Base-by-base conservation (phyloP, 2,329 filamentous ascomycete genomes). In the Trichoderma oligosporum region DNA sequence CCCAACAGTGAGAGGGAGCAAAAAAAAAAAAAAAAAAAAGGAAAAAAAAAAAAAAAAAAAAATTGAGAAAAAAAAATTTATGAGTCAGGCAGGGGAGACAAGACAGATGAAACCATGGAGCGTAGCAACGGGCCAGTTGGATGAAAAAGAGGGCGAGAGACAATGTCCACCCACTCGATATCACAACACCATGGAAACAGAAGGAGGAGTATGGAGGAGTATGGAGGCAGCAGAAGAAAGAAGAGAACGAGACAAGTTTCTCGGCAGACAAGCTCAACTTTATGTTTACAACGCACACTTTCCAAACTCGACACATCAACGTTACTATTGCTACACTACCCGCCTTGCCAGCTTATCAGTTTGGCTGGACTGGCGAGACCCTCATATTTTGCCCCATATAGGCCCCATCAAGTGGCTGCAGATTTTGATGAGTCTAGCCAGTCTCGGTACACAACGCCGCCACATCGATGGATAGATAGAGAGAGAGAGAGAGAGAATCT, bases 281-380 rank as follows among this genome's bases (percentile, higher is more conserved):
- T 44, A 57, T 42, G 31, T n/a, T 36, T 27, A 38, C 20, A 18
- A 29, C 24, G 53, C 14, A 12, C 20, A 33, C 22, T 14, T 49
- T 35, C n/a, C 36, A 57, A 36, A 35, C 45, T 51, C 45, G 54
- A 57, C 36, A 44, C 54, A 57, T 57, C 45, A 51, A 57, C 45
- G 44, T 57, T 57, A 49, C 54, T 33, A 48, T 33, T 41, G 44
- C 53, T 48, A 55, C 51, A 36, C 51, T 54, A 45, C 51, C 14
- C 27, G n/a, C 29, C 22, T 6, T 35, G n/a, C 44, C 33, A 42
- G 54, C 54, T 56, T 56, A 56, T 56, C 54, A 49, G 46, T 18
- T 52, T 38, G 31, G 27, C 24, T 52, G 33, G 24, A 22, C 44
- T 51, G 45, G 51, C 51, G 46, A 57, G 54, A 57, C 54, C 45